Conservation (phyloP, 768 basidiomycete genomes). For the Xerocomellus amylosporus region DNA sequence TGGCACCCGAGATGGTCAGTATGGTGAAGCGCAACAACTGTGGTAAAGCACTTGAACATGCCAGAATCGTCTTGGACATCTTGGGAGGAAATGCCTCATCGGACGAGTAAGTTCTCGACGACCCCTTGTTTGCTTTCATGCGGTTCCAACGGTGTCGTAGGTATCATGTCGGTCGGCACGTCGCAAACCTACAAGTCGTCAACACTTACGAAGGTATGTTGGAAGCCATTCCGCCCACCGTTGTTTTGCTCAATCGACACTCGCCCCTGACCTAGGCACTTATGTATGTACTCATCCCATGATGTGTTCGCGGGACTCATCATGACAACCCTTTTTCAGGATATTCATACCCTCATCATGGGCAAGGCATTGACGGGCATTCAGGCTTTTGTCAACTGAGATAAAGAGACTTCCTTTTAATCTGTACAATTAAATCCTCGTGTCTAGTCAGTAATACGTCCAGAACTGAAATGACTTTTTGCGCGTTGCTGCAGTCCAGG, state of each 20-base stretch:
- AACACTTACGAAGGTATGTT: constrained; percentile 87
- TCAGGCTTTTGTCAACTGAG: constrained; percentile 72
- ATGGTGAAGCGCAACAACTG: constrained; percentile 95
- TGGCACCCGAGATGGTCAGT: constrained; percentile 91
- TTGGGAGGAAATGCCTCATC: constrained; percentile 91
- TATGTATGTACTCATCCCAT: constrained; percentile 41
- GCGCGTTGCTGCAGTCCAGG: not conserved
- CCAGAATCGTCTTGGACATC: constrained; percentile 80
- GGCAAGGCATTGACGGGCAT: constrained; percentile 92
- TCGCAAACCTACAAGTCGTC: constrained; percentile 91
- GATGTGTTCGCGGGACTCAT: not conserved
- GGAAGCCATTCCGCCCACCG: not conserved
- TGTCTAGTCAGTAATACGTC: not conserved
- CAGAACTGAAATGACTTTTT: not conserved
- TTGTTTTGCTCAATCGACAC: constrained; percentile 3
- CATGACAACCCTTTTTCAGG: constrained; percentile 41
- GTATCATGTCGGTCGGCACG: constrained; percentile 93
- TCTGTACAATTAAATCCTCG: not conserved
- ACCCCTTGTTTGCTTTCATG: not conserved
- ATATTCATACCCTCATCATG: constrained; percentile 88
- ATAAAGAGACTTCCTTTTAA: not conserved
- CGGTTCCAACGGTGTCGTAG: constrained; percentile 34
- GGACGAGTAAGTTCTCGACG: constrained; percentile 66
- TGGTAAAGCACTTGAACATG: constrained; percentile 84
- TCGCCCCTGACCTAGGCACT: constrained; percentile 42